Percentiles rank a stretch among this genome's conserved stretches.
Evolutionary conservation across 176 grass and related monocot genomes (phyloP).

Genomic region (Typha latifolia): DNA sequence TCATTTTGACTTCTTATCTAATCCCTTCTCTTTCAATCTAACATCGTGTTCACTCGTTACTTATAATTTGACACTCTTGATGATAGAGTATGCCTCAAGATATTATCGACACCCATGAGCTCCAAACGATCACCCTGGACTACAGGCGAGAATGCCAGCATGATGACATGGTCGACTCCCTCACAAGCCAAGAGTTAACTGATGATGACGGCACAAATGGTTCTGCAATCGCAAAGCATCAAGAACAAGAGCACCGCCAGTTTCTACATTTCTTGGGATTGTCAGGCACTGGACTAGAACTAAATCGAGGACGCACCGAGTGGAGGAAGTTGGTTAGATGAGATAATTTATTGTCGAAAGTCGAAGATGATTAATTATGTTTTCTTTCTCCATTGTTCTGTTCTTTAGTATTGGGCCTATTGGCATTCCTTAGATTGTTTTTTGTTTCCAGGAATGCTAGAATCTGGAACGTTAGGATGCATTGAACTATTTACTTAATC

Average conservation of each 20-base stretch:
- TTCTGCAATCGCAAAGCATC: slow-evolving; percentile 18
- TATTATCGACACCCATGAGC: slow-evolving; percentile 91
- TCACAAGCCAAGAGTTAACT: slow-evolving; percentile 62
- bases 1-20: background rate
- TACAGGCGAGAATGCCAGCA: slow-evolving; percentile 95
- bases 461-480: no score
- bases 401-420: no score
- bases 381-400: no score
- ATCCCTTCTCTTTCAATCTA: background rate
- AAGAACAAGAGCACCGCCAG: slow-evolving; percentile 36
- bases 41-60: background rate
- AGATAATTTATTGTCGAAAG: background rate
- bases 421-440: no score
- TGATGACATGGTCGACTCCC: slow-evolving; percentile 75
- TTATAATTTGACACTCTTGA: slow-evolving; percentile 15
- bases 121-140: slow-evolving; percentile 96
- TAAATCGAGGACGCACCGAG: slow-evolving; percentile 77
- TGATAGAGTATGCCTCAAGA: slow-evolving; percentile 91
- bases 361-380: background rate
- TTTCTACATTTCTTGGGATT: slow-evolving; percentile 84
- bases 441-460: no score
- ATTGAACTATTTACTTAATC: no score
- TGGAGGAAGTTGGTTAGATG: slow-evolving; percentile 84
- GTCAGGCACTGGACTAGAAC: slow-evolving; percentile 50
- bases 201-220: slow-evolving; percentile 42